These are phyloP conservation scores for Pisolithus thermaeus DNA, from an alignment of 1,284 basidiomycete genomes.

Conservation along the genomic window DNA sequence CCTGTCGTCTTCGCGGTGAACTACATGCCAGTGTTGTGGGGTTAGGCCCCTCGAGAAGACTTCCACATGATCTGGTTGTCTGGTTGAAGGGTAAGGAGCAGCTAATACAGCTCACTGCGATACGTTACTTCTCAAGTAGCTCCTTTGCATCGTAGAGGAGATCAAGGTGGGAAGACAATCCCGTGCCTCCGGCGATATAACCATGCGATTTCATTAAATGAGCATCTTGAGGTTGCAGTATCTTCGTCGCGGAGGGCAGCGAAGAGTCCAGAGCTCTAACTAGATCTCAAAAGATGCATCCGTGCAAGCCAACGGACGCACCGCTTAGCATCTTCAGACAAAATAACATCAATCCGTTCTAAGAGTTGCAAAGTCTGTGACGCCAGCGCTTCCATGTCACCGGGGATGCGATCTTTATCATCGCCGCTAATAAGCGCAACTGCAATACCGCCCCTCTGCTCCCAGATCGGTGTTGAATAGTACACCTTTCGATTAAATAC, in stretches of 20 bases:
- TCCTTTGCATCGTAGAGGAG: conserved; percentile 55
- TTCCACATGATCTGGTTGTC: conserved; percentile 56
- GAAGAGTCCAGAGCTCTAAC: conserved; percentile 28
- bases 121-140: conserved; percentile 46
- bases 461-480: conserved; percentile 23
- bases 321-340: conserved; percentile 17
- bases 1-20: conserved; percentile 36
- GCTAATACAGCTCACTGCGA: background rate
- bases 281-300: conserved; percentile 6
- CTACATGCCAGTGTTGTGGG: conserved; percentile 73
- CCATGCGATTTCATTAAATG: conserved; percentile 46
- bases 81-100: conserved; percentile 21
- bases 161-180: conserved; percentile 47
- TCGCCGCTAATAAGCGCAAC: conserved; percentile 27
- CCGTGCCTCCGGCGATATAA: conserved; percentile 40
- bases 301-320: conserved; percentile 3
- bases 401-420: conserved; percentile 4
- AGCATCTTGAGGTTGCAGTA: conserved; percentile 59
- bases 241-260: conserved; percentile 54
- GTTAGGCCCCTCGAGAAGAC: conserved; percentile 72
- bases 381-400: conserved; percentile 12
- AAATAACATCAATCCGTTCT: conserved; percentile 19
- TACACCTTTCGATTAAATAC: conserved; percentile 1
- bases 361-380: conserved; percentile 15
- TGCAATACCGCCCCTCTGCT: conserved; percentile 29